Evolutionary conservation across 352 stramenopile species (phyloP), one percentile per base, ranked within the genome.

Genomic region (Globisporangium ultimum): DNA sequence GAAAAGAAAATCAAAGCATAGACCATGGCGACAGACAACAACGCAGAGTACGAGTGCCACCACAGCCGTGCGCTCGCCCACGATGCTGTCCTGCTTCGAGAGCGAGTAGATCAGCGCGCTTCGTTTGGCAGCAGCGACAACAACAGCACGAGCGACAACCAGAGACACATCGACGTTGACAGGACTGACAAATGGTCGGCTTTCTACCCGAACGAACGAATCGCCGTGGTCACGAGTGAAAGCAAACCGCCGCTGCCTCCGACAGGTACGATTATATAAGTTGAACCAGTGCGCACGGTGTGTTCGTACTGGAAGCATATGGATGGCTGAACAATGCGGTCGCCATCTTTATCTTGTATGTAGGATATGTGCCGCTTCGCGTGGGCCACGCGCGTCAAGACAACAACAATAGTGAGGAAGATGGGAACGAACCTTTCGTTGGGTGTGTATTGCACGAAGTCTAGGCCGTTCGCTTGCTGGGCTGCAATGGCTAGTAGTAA

Each of bases 351-450:
- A 9, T 38, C 12, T 38, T 18, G 13, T 41, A 18, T 55, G 38
- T 54, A 90, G 80, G 80, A 5, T 90, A 82, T 40, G 66, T 85
- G 32, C 78, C 80, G 45, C 64, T 88, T 43, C 76, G 80, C 17
- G 62, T 79, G 61, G 80, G 80, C n/a, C 67, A 80, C 51, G 34
- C 66, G 47, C 68, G 60, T 48, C 32, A 38, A 48, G 60, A 15
- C 60, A 72, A 42, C 18, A 60, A 61, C 47, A 56, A 53, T 28
- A 52, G 66, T 43, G 53, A 42, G 22, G 20, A 49, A 47, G 67
- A 61, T 20, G 60, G 68, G 9, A 53, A 77, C 51, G 64, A 68
- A 50, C 42, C 70, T 10, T 38, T 62, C 3, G 64, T 54, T 18
- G 79, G 75, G 77, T 84, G 56, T 24, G 36, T n/a, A 21, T 34